Base-by-base conservation (phyloP, 2,329 filamentous ascomycete genomes). In the Aureobasidium namibiae region DNA sequence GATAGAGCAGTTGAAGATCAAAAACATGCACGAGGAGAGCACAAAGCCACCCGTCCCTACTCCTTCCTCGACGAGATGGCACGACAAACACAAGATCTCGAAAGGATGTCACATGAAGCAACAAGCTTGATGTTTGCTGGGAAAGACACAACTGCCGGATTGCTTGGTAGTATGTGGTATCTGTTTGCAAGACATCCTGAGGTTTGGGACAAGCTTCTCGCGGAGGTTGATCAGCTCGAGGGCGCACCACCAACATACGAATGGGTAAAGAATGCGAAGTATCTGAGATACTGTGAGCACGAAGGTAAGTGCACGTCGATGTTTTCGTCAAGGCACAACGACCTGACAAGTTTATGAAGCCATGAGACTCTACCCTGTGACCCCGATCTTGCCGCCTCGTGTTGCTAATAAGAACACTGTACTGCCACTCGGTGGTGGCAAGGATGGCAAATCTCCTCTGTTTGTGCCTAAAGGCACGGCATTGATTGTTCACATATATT, bases 341-440 rank as follows among this genome's bases (percentile, higher is more conserved):
- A 31, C 3, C 52, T 56, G 38, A 56, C 29, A 88, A 52, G 80
- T 95, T 66, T 87, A 89, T 74, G 90, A 95, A 74, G 88, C 84
- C 0, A 80, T 92, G 61, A 85, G 90, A 14, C 73, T 92, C 11
- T 90, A 92, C 71, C 89, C 89, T 0, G 80, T 83, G 14, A 87
- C 94, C 1, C 89, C 90, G 6, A 38, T 49, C 6, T 14, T 44
- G 16, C 56, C 1, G 88, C 88, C 89, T 42, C 85, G 90, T 61
- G 75, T 85, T 18, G 80, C 88, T 14, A 80, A 90, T 24, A 80
- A 78, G 61, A 83, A 90, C 73, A 92, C 89, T 3, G 88, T 84
- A 0, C 81, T 95, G 1, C 89, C 90, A 0, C 78, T 77, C 23
- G 90, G 80, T 39, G 80, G 79, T 21, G 80, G 80, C 0, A 69